Evolutionary conservation across 257 asterid genomes (phyloP).

Genomic region (Plantago elongata): DNA sequence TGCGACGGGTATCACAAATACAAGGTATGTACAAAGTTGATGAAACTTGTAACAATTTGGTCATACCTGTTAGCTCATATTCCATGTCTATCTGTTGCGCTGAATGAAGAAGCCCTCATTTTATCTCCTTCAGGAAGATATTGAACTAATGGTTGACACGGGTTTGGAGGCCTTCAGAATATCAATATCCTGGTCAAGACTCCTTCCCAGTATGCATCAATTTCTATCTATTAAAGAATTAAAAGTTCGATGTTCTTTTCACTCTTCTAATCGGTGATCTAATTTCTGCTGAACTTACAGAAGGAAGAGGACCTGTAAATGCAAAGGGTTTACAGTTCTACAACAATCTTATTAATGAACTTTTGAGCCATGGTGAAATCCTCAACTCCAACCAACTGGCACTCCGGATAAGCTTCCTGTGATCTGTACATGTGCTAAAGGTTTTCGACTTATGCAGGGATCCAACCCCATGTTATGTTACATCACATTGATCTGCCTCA

Average conservation of each 20-base stretch:
- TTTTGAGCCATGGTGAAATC: slow-evolving; percentile 33
- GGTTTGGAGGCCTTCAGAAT: slow-evolving; percentile 34
- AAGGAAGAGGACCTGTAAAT: slow-evolving; percentile 43
- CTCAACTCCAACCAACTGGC: slow-evolving; percentile 4
- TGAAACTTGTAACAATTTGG: background rate
- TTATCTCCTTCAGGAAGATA: slow-evolving; percentile 29
- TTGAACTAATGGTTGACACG: slow-evolving; percentile 30
- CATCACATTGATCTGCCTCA: slow-evolving; percentile 53
- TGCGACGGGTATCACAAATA: slow-evolving; percentile 51
- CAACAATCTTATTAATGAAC: slow-evolving; percentile 50
- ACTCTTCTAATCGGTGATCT: background rate
- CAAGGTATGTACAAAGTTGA: slow-evolving; percentile 28
- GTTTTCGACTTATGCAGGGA: slow-evolving; percentile 33
- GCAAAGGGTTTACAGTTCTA: slow-evolving; percentile 43
- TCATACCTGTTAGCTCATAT: background rate
- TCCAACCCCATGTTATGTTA: slow-evolving; percentile 50
- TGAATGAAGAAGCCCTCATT: background rate
- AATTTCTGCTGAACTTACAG: slow-evolving; percentile 20
- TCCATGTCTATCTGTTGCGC: background rate
- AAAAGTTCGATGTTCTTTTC: background rate
- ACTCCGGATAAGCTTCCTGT: background rate
- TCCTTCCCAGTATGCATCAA: slow-evolving; percentile 31
- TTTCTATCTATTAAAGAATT: background rate
- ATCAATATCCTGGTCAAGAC: slow-evolving; percentile 45
- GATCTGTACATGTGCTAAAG: background rate